A percentile compares a stretch with the other conserved stretches of the same genome.
These are phyloP conservation scores for Penstemon barbatus DNA, from an alignment of 257 asterid genomes.

Conservation along the genomic window DNA sequence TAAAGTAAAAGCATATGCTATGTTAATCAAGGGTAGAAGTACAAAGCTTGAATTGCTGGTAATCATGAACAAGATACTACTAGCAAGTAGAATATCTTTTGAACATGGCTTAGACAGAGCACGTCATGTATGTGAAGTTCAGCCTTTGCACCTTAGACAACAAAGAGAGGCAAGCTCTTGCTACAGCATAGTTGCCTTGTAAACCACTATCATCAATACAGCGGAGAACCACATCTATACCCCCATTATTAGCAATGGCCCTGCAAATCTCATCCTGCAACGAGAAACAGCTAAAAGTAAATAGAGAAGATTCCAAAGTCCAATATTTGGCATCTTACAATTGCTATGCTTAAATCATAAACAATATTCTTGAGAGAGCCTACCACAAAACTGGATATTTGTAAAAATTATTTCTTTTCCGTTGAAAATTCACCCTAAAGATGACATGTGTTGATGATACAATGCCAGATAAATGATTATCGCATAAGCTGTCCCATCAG, in stretches of 20 bases:
- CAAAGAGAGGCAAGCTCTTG: conserved; percentile 78
- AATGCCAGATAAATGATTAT: conserved; percentile 8
- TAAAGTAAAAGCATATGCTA: background rate
- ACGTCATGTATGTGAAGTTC: conserved; percentile 20
- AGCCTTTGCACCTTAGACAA: conserved; percentile 67
- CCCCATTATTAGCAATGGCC: conserved; percentile 69
- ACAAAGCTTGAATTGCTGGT: background rate
- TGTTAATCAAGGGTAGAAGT: background rate
- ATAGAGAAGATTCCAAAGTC: conserved; percentile 17
- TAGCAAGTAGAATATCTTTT: background rate
- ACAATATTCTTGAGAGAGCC: conserved; percentile 12
- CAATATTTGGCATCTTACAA: conserved; percentile 18
- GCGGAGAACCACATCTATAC: conserved; percentile 70
- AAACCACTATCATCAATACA: conserved; percentile 75
- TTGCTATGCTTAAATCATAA: conserved; percentile 16
- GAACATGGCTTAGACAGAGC: conserved; percentile 1
- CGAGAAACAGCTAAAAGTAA: conserved; percentile 14
- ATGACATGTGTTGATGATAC: conserved; percentile 6
- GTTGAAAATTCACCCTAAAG: background rate
- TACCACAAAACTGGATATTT: background rate
- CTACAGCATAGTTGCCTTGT: conserved; percentile 60
- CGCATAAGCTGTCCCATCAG: background rate
- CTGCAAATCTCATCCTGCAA: conserved; percentile 93
- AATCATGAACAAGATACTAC: background rate
- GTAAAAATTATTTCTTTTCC: background rate